phyloP scores from a whole-genome alignment of 176 grass and related monocot species.

The Oryza punctata region DNA sequence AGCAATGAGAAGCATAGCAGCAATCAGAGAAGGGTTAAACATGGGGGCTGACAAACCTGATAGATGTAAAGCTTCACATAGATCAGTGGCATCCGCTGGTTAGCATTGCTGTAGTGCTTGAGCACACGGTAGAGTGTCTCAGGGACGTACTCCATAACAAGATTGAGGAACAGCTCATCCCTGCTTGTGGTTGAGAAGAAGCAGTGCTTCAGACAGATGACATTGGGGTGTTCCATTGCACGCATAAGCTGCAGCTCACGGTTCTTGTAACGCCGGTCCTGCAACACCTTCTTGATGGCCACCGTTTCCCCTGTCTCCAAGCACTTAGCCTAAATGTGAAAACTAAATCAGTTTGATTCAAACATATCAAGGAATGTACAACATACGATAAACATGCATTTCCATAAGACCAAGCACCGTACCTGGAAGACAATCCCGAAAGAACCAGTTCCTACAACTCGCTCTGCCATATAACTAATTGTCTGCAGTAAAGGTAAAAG shows the following conservation, averaged over 20 bases:
- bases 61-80: slow-evolving; percentile 99
- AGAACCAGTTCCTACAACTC: slow-evolving; percentile 73
- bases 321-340: slow-evolving; percentile 73
- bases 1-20: not conserved
- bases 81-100: slow-evolving; percentile 94
- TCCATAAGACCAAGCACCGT: not conserved
- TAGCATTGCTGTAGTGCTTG: slow-evolving; percentile 97
- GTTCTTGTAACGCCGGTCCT: slow-evolving; percentile 92
- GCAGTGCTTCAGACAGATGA: slow-evolving; percentile 94
- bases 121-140: slow-evolving; percentile 90
- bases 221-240: slow-evolving; percentile 90
- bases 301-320: slow-evolving; percentile 86
- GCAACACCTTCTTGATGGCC: slow-evolving; percentile 97
- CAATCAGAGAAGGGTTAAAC: not conserved
- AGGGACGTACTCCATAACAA: slow-evolving; percentile 97
- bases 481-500: slow-evolving; percentile 39
- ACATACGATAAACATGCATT: not conserved
- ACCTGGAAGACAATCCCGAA: slow-evolving; percentile 93
- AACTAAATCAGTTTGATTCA: not conserved
- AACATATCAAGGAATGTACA: not conserved
- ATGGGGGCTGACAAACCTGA: slow-evolving; percentile 56
- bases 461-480: slow-evolving; percentile 83
- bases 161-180: slow-evolving; percentile 93
- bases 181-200: slow-evolving; percentile 90
- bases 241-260: slow-evolving; percentile 97